A percentile compares a stretch with the other conserved stretches of the same genome.
Evolutionary conservation across 441 rosid species (phyloP).

Genomic region (Erodium texanum): DNA sequence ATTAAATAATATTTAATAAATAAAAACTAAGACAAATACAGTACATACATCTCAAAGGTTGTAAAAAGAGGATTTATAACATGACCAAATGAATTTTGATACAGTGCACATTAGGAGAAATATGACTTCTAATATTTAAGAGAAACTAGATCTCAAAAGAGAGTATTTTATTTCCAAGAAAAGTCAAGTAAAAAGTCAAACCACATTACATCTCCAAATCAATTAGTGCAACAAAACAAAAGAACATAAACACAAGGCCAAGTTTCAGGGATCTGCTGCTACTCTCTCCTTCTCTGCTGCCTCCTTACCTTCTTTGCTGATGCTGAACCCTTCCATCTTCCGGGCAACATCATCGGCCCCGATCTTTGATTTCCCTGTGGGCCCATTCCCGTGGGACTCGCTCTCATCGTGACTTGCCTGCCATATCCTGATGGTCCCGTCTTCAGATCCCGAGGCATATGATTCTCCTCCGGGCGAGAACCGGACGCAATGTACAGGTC

Average conservation of each 20-base stretch:
- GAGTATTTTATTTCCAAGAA: neutral
- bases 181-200: neutral
- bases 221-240: too few relatives aligned
- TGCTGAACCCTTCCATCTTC: conserved; percentile 54
- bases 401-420: conserved; percentile 48
- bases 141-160: too few relatives aligned
- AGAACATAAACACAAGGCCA: conserved; percentile 1
- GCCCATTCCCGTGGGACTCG: conserved; percentile 28
- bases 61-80: too few relatives aligned
- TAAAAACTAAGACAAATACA: too few relatives aligned
- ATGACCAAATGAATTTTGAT: too few relatives aligned
- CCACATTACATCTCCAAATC: neutral
- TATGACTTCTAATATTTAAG: too few relatives aligned
- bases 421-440: conserved; percentile 96
- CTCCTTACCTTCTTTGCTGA: conserved; percentile 19
- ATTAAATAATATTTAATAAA: too few relatives aligned
- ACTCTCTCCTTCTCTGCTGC: conserved; percentile 37
- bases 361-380: conserved; percentile 49
- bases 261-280: conserved; percentile 18
- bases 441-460: conserved; percentile 95
- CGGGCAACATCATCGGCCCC: conserved; percentile 56
- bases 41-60: too few relatives aligned
- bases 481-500: conserved; percentile 87
- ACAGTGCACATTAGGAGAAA: too few relatives aligned
- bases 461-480: conserved; percentile 94